Conservation (phyloP, 139 green algal species). For the Choricystis sp. region DNA sequence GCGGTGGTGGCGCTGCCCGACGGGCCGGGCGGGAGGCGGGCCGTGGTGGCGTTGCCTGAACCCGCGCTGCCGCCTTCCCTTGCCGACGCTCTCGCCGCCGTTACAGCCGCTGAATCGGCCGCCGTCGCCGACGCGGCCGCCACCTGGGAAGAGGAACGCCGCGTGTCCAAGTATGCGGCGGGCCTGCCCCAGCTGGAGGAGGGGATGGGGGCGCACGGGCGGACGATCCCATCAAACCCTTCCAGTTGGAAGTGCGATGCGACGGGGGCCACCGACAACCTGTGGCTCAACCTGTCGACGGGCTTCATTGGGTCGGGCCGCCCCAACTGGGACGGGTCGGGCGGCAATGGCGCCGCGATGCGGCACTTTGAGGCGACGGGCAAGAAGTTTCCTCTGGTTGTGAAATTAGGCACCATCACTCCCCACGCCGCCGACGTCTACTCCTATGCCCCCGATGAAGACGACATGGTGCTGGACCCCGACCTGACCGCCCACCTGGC, state of each 20-base stretch:
- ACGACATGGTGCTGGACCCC: slow-evolving; percentile 94
- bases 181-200: slow-evolving; percentile 55
- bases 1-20: not conserved
- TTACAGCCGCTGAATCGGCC: not conserved
- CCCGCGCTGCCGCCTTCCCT: not conserved
- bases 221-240: not conserved
- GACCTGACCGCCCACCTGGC: slow-evolving; percentile 63
- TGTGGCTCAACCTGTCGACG: slow-evolving; percentile 96
- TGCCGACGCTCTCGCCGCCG: not conserved
- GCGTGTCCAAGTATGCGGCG: slow-evolving; percentile 68
- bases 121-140: slow-evolving; percentile 19
- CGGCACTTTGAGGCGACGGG: slow-evolving; percentile 78
- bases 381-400: slow-evolving; percentile 70
- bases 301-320: slow-evolving; percentile 88
- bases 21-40: too few species aligned
- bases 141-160: slow-evolving; percentile 64
- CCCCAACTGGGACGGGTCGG: slow-evolving; percentile 61
- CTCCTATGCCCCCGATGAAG: slow-evolving; percentile 74
- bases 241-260: slow-evolving; percentile 76
- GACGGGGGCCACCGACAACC: slow-evolving; percentile 76
- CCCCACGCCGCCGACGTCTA: slow-evolving; percentile 78
- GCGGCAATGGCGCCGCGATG: slow-evolving; percentile 81
- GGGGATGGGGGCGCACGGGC: not conserved
- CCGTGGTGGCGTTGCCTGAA: not conserved
- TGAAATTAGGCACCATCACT: slow-evolving; percentile 95